These are phyloP conservation scores for Clitopilus hobsonii DNA, from an alignment of 768 basidiomycete species.

Conservation along the genomic window DNA sequence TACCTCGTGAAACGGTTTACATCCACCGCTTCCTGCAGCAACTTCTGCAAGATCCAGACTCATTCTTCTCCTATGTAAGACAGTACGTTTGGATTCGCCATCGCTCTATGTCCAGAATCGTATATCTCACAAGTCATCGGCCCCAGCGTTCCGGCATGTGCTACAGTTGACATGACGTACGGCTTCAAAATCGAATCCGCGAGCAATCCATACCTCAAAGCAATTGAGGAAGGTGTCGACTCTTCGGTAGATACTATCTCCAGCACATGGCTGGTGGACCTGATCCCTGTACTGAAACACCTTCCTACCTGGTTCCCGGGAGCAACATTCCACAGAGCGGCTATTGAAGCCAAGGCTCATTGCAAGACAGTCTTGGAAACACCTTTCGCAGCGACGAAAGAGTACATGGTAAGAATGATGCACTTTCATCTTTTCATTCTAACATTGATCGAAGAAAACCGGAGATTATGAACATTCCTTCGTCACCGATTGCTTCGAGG, in stretches of 20 bases:
- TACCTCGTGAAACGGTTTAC: too few relatives aligned
- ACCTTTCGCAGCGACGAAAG: conserved; percentile 16
- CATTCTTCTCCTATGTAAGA: too few relatives aligned
- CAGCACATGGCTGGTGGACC: conserved; percentile 16
- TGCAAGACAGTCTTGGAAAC: conserved; percentile 10
- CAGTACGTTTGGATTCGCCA: too few relatives aligned
- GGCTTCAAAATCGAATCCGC: conserved; percentile 24
- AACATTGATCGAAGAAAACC: not conserved
- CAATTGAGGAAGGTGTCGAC: conserved; percentile 25
- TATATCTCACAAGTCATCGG: too few relatives aligned
- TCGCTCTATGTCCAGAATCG: too few relatives aligned
- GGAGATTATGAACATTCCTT: not conserved
- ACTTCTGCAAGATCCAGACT: too few relatives aligned
- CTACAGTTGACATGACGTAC: conserved; percentile 16
- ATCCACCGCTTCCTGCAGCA: too few relatives aligned
- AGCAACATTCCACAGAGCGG: conserved; percentile 17
- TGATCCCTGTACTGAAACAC: conserved; percentile 24
- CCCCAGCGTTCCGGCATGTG: not conserved
- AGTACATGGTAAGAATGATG: conserved; percentile 4
- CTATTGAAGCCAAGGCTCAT: conserved; percentile 18
- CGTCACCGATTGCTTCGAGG: not conserved
- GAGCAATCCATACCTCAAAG: conserved; percentile 31
- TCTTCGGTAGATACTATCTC: conserved; percentile 20
- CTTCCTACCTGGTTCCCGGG: conserved; percentile 37
- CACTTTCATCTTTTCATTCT: not conserved